These are phyloP conservation scores for Monosiga brevicollis DNA, from an alignment of 78 protist species.

Conservation along the genomic window DNA sequence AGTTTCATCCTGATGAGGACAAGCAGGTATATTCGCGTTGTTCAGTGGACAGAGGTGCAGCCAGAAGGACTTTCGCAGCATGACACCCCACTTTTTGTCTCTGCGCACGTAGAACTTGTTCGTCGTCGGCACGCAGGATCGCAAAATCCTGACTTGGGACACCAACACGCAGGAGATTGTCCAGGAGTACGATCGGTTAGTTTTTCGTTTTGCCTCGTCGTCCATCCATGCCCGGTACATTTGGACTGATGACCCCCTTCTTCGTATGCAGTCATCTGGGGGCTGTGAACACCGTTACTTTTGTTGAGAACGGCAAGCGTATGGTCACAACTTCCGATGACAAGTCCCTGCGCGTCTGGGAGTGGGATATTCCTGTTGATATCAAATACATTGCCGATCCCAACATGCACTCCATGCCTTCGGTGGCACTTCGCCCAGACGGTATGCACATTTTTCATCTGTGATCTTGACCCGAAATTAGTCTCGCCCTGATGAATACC, in stretches of 20 bases:
- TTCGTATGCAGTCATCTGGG: constrained; percentile 60
- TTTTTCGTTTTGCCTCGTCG: no score
- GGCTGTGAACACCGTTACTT: constrained; percentile 85
- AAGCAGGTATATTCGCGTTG: no score
- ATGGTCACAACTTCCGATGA: constrained; percentile 85
- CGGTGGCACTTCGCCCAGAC: constrained; percentile 71
- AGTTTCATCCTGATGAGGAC: constrained; percentile 65
- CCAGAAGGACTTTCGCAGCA: no score
- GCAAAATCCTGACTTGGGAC: constrained; percentile 66
- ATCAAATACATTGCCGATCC: constrained; percentile 79
- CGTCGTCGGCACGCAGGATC: constrained; percentile 67
- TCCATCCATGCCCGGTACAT: no score
- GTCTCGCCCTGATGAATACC: no score
- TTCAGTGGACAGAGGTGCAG: no score
- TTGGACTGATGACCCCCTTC: no score
- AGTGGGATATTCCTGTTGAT: constrained; percentile 85
- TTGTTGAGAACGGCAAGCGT: constrained; percentile 63
- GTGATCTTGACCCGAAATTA: no score
- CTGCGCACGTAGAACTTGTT: no score
- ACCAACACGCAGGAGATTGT: constrained; percentile 42
- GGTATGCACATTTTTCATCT: no score
- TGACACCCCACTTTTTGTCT: no score
- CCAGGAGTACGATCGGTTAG: constrained; percentile 83
- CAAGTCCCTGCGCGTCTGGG: constrained; percentile 91
- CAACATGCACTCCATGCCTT: constrained; percentile 65